Evolutionary conservation across 2,329 filamentous ascomycete species (phyloP), one percentile per base, ranked within the genome.

Genomic region (Hyphodiscus sp.): DNA sequence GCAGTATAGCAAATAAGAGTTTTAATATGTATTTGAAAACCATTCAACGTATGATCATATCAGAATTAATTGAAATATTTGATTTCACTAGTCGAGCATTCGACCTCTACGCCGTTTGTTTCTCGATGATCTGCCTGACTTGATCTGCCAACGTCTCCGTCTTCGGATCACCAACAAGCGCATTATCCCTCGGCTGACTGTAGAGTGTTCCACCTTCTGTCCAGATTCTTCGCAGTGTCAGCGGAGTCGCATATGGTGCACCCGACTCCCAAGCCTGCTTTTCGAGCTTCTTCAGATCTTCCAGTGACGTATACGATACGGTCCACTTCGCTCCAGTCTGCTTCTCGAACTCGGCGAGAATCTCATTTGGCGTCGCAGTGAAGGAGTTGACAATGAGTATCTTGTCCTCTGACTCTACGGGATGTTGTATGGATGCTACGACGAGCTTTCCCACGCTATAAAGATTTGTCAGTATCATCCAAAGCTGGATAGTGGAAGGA

Each of bases 191-290:
- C 68, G 23, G 41, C 18, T 80, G 78, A 1, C 81, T 77, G 64
- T 90, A 89, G 45, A 89, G 67, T 0, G 86, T 90, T 1, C 83
- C 83, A 0, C 87, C 87, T 62, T 87, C 80, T 0, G 80, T 79
- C 87, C 86, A 90, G 49, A 90, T 90, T 18, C 87, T 72, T 45
- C 82, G 73, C 59, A 90, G 69, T 0, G 86, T 89, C 47, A 77
- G 74, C 1, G 71, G 59, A 0, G 80, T 81, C 0, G 82, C 83
- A 18, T 65, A 56, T 0, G 82, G 75, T 46, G 74, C 68, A 0
- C 74, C 73, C 33, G 74, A 71, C 16, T 74, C 74, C 80, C 82
- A 87, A 0, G 77, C 75, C 63, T 80, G 73, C 50, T 76, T 65
- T 70, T 91, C 87, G 7, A 79, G 61, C 38, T 75, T 68, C 47